Evolutionary conservation across 495 filamentous ascomycete genomes (phyloP).

Genomic region (Elasticomyces elasticus): DNA sequence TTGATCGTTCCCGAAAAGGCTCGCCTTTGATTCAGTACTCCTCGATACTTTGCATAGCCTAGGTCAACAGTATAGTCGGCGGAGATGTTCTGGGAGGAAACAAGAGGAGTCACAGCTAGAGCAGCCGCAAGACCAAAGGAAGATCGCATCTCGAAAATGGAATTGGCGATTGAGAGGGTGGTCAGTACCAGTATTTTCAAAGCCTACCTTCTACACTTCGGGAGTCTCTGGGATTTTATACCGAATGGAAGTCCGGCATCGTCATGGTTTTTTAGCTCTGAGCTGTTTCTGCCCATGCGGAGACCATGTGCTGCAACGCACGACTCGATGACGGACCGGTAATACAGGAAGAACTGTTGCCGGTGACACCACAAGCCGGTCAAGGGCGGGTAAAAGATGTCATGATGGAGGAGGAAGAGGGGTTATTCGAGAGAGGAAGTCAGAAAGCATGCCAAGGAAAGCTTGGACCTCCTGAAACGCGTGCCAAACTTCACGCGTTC

Average conservation of each 20-base stretch:
- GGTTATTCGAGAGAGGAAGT: too few relatives aligned
- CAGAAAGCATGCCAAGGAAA: background rate
- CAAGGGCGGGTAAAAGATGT: background rate
- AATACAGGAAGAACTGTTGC: background rate
- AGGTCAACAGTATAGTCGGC: constrained; percentile 16
- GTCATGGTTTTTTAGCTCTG: background rate
- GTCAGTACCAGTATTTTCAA: background rate
- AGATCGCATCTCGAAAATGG: too few relatives aligned
- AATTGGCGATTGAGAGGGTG: too few relatives aligned
- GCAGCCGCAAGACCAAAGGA: background rate
- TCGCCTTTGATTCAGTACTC: constrained; percentile 11
- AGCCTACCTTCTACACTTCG: background rate
- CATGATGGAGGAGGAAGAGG: too few relatives aligned
- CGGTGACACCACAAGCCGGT: background rate
- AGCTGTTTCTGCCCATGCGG: background rate
- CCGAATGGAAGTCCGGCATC: background rate
- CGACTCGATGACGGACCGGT: background rate
- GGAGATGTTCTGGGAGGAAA: constrained; percentile 2
- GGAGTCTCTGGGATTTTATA: background rate
- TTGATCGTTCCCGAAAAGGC: background rate
- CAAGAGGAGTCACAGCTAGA: background rate
- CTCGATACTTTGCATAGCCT: constrained; percentile 21
- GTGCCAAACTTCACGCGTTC: too few relatives aligned
- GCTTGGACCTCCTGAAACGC: background rate
- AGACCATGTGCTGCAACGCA: background rate